Evolutionary conservation across 129 eudicot species (phyloP).

Genomic region (Centaurea solstitialis): DNA sequence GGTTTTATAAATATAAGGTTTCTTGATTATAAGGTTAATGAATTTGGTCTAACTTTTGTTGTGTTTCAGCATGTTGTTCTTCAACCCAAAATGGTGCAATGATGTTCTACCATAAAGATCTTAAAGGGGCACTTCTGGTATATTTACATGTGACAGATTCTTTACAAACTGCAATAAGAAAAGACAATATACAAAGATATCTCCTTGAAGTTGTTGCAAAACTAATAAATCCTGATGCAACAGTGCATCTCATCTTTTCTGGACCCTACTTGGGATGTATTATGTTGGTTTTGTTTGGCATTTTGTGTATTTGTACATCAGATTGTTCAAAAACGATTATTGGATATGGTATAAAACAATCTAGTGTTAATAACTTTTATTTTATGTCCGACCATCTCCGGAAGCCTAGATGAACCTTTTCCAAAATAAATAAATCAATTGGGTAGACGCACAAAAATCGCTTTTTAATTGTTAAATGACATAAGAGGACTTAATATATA

Average conservation of each 20-base stretch:
- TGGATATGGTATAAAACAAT: not conserved
- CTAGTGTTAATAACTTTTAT: not conserved
- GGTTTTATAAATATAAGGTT: not conserved
- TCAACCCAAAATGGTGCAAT: constrained; percentile 32
- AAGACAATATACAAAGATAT: not conserved
- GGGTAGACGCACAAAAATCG: too few species aligned
- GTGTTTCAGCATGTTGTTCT: constrained; percentile 57
- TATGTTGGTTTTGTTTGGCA: not conserved
- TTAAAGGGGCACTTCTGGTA: not conserved
- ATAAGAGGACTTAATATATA: not conserved
- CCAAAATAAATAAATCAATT: too few species aligned
- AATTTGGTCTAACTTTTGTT: not conserved
- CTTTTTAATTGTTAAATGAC: not conserved
- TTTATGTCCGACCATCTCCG: not conserved
- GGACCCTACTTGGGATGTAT: too few species aligned
- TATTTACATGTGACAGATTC: not conserved
- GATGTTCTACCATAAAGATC: not conserved
- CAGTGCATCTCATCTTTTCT: not conserved
- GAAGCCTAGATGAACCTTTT: too few species aligned
- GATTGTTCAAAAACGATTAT: not conserved
- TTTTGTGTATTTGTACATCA: not conserved
- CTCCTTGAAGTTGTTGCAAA: not conserved
- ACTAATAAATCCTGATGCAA: not conserved
- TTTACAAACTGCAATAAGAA: not conserved
- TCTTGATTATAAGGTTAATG: not conserved